Base-by-base conservation (phyloP, 2,329 filamentous ascomycete species). In the Pseudogymnoascus sp. region DNA sequence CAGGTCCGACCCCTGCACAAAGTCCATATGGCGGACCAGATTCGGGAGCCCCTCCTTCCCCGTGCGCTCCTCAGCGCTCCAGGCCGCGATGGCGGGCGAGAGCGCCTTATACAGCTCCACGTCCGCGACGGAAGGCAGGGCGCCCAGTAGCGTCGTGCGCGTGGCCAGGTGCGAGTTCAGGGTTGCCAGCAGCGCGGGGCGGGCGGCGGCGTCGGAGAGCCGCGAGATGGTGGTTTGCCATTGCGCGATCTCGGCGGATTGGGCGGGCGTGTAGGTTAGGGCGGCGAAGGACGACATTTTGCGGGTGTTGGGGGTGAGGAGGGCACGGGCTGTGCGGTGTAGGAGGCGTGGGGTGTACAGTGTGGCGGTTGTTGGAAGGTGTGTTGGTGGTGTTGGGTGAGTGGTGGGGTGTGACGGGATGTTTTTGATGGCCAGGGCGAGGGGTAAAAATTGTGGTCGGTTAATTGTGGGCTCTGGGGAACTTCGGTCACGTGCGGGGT, bases 21-120 rank as follows among this genome's bases (percentile, higher is more conserved):
- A 96, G 79, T 97, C 93, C 73, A 97, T 78, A 75, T 91, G 89
- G 69, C 93, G 90, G 64, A 97, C 90, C 69, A 97, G 89, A 78
- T 97, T 87, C 67, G 96, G 93, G 76, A 89, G 88, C 66, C 93
- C 93, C 67, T 91, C 83, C 79, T 96, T 87, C 67, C 93, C 93
- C 21, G 93, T 96, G 73, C 90, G 86, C 82, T 96, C 86, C 78
- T 97, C 92, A 57, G 88, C 78, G 2, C 83, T 84, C 93, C 93
- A 97, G 68, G 82, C 80, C 73, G 88, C 84, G 65, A 96, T 90
- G 40, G 88, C 74, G 11, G 91, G 89, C 1, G 88, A 88, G 35
- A 96, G 82, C 62, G 87, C 83, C 68, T 89, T 82, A 81, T 95
- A 97, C 72, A 95, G 81, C 69, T 90, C 89, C 65, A 96, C 82